Percentiles rank a stretch among this genome's conserved stretches.
Conservation (phyloP, 306 rosid species). For the Trifolium pratense region DNA sequence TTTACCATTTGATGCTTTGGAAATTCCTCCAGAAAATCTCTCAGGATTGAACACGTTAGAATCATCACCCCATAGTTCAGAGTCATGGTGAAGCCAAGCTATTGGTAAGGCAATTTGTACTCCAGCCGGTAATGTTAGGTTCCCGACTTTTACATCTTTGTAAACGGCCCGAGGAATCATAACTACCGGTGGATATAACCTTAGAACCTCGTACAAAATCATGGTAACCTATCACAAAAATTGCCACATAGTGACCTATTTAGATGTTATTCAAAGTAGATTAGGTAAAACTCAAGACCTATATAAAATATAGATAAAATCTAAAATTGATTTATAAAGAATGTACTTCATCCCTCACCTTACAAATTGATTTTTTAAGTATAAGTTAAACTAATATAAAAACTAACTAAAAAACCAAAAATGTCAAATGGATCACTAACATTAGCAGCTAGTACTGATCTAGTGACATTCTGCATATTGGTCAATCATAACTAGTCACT, state of each 20-base stretch:
- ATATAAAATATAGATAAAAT: no score
- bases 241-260: no score
- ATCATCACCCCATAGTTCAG: slow-evolving; percentile 64
- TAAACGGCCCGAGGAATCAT: background rate
- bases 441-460: background rate
- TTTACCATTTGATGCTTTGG: slow-evolving; percentile 54
- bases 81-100: slow-evolving; percentile 48
- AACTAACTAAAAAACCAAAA: background rate
- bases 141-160: slow-evolving; percentile 48
- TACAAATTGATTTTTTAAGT: no score
- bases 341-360: no score
- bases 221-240: slow-evolving; percentile 53
- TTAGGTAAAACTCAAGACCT: no score
- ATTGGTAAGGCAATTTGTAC: slow-evolving; percentile 41
- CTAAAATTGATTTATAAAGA: no score
- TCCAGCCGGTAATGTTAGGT: slow-evolving; percentile 51
- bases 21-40: slow-evolving; percentile 60
- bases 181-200: slow-evolving; percentile 53
- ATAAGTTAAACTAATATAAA: no score
- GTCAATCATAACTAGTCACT: background rate
- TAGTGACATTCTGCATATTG: background rate
- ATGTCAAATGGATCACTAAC: no score
- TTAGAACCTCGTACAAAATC: slow-evolving; percentile 59
- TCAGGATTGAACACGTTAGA: slow-evolving; percentile 63
- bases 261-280: no score